Conservation (phyloP, 1,139 yeast genomes). For the Zygosaccharomyces pseudobailii region DNA sequence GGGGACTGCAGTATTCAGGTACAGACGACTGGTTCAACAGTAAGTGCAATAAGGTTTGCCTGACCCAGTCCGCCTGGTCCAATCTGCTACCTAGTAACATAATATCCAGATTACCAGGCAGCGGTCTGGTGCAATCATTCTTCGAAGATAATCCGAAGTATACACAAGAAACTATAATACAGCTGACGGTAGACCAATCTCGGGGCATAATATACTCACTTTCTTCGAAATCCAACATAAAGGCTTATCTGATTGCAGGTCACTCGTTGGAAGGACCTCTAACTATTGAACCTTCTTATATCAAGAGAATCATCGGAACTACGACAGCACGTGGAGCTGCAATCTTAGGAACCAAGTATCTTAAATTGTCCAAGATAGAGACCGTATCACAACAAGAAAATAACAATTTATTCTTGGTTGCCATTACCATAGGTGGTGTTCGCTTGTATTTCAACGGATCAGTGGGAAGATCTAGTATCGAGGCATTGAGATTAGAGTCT, state of each 20-base stretch:
- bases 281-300: conserved; percentile 35
- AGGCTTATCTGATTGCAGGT: conserved; percentile 60
- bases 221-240: conserved; percentile 75
- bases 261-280: conserved; percentile 38
- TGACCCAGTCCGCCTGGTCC: conserved; percentile 63
- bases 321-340: conserved; percentile 44
- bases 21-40: conserved; percentile 85
- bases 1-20: conserved; percentile 85
- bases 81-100: conserved; percentile 49
- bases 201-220: conserved; percentile 76
- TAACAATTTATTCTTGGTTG: conserved; percentile 67
- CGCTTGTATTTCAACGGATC: conserved; percentile 65
- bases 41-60: conserved; percentile 75
- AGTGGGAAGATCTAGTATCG: conserved; percentile 35
- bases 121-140: conserved; percentile 38
- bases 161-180: conserved; percentile 53
- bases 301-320: conserved; percentile 55
- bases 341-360: conserved; percentile 35
- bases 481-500: conserved; percentile 46
- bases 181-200: conserved; percentile 69
- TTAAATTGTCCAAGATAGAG: conserved; percentile 57
- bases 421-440: conserved; percentile 81
- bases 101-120: conserved; percentile 41
- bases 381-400: conserved; percentile 63
- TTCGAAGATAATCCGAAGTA: conserved; percentile 32